Evolutionary conservation across 352 stramenopile species (phyloP), one percentile per base, ranked within the genome.

Genomic region (Phytophthora quininea): DNA sequence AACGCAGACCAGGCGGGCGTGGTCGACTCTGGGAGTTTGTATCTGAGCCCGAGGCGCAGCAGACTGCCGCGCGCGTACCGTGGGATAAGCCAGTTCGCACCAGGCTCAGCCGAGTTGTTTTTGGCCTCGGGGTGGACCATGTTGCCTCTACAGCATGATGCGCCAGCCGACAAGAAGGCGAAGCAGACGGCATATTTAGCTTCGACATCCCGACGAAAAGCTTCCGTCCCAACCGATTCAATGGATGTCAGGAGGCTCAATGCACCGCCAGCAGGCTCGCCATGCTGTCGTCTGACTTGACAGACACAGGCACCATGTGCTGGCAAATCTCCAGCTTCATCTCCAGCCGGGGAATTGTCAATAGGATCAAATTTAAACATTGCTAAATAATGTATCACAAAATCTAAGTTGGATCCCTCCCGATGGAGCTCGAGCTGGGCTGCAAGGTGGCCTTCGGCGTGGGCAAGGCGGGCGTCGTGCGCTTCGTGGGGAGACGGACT

Each of bases 401-500:
- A 43, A 43, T 43, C 37, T 12, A 43, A 7, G 12, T 43, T 12
- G 7, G 37, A 43, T 43, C 37, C 37, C 7, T 12, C 12, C 32
- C 24, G 10, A 76, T 79, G 77, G 80, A 90, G 55, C 60, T 94
- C 11, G 69, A 88, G 43, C 40, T 93, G 7, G 86, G 88, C 40
- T 78, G 69, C 50, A 74, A 74, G 49, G 88, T 95, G 29, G 69
- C 82, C 5, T 91, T 90, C 56, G 82, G 80, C 49, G 68, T 80
- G n/a, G 84, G 84, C 38, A 93, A 92, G 72, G 80, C 66, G 1
- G 89, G 89, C 58, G 45, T 89, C 29, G 85, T 96, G 30, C 82
- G 86, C 10, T 96, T 89, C 50, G 54, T 96, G 8, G 87, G 89
- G 76, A 90, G 65, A 91, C 88, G 30, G 86, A 95, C 29, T 88